Evolutionary conservation across 768 basidiomycete genomes (phyloP).

Genomic region (Pilatotrama ljubarskyi): DNA sequence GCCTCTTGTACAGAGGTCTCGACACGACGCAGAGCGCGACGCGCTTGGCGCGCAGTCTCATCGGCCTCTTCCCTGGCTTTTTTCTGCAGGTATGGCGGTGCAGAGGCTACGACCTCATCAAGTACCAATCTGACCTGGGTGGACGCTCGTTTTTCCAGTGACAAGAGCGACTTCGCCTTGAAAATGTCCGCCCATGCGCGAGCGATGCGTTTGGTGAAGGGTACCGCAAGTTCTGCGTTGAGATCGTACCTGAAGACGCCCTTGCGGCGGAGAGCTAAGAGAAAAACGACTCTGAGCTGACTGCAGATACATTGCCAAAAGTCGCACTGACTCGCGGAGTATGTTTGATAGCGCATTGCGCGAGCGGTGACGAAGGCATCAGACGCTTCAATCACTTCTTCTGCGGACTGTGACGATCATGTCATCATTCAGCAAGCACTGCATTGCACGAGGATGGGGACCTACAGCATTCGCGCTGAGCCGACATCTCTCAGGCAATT

Average conservation of each 20-base stretch:
- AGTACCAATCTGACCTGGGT: constrained; percentile 43
- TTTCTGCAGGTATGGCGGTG: constrained; percentile 50
- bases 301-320: not conserved
- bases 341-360: not conserved
- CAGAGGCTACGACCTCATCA: constrained; percentile 49
- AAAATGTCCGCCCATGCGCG: constrained; percentile 55
- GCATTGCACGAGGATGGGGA: not conserved
- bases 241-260: constrained; percentile 38
- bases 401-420: not conserved
- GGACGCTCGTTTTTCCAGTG: constrained; percentile 42
- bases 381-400: not conserved
- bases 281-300: too few species aligned
- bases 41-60: too few species aligned
- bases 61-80: constrained; percentile 34
- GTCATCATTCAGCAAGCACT: not conserved
- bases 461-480: not conserved
- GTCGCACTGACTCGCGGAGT: not conserved
- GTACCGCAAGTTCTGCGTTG: constrained; percentile 53
- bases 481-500: not conserved
- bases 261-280: constrained; percentile 45
- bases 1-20: not conserved
- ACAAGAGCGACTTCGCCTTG: constrained; percentile 50
- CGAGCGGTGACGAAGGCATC: not conserved
- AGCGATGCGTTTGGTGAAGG: constrained; percentile 58
- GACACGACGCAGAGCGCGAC: not conserved